Evolutionary conservation across 306 rosid genomes (phyloP), one percentile per base, ranked within the genome.

Genomic region (Fragaria nilgerrensis): DNA sequence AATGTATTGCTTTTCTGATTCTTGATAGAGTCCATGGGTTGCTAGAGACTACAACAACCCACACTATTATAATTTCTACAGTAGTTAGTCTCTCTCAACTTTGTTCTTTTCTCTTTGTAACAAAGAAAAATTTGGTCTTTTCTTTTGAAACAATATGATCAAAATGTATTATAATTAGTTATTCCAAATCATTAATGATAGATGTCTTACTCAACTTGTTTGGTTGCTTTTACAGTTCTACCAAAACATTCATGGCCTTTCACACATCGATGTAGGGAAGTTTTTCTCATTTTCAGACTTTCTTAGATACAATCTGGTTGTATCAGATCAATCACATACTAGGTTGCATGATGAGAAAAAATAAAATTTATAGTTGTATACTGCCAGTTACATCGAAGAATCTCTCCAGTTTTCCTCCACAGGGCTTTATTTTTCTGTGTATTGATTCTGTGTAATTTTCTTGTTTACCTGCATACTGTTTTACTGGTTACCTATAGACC

Each of bases 61-160:
- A 32, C 20, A 9, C 61, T 48, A 53, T 0, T 23, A 37, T 55
- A 25, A 56, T 55, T 73, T 37, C 36, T 9, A 22, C 43, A 43
- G 52, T 68, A 65, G 72, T 43, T 41, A 9, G 44, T 48, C 36
- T 15, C 25, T 43, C 56, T 74, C 77, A 74, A 59, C 29, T 27
- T 61, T 11, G 59, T 19, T 75, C 13, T 44, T 19, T 36, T 65
- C 70, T 65, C 25, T 19, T 65, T 65, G 70, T 65, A 19, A 23
- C 70, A 36, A 19, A 65, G 70, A 36, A 29, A 29, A 74, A 8
- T 25, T 61, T 3, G 59, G 5, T 19, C n/a, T 62, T 27, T 43
- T 45, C 70, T 29, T 61, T 25, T 56, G 77, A 74, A 74, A 41
- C 68, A 22, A 39, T 14, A 56, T 63, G 10, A 56, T 56, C 68